Evolutionary conservation across 129 eudicot genomes (phyloP).

Genomic region (Logfia minima): DNA sequence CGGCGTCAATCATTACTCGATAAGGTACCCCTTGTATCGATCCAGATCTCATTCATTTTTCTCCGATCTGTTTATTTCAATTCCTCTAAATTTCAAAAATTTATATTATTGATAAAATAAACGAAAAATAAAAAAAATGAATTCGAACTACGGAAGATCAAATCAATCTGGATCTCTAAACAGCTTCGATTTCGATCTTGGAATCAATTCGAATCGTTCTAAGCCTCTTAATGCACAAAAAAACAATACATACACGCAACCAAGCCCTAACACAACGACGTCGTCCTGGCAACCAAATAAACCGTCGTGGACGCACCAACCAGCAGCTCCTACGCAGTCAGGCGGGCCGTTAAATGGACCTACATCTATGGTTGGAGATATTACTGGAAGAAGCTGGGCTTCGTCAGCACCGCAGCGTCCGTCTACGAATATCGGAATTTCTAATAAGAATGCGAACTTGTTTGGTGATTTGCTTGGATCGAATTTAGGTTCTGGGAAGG

Average conservation of each 20-base stretch:
- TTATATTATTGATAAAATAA: not conserved
- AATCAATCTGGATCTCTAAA: slow-evolving; percentile 51
- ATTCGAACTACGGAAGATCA: slow-evolving; percentile 74
- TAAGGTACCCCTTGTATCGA: slow-evolving; percentile 38
- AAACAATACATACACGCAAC: slow-evolving; percentile 41
- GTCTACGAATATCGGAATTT: slow-evolving; percentile 49
- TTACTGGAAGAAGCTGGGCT: slow-evolving; percentile 77
- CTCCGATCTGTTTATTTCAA: slow-evolving; percentile 22
- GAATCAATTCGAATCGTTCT: slow-evolving; percentile 60
- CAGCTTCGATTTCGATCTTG: slow-evolving; percentile 85
- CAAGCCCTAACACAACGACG: slow-evolving; percentile 45
- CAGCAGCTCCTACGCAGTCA: slow-evolving; percentile 46
- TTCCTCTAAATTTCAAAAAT: not conserved
- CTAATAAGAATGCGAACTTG: slow-evolving; percentile 69
- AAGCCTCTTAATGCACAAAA: slow-evolving; percentile 63
- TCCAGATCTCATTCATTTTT: slow-evolving; percentile 23
- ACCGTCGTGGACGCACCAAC: slow-evolving; percentile 85
- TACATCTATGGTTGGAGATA: slow-evolving; percentile 90
- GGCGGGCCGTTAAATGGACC: slow-evolving; percentile 59
- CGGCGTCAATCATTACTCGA: slow-evolving; percentile 12
- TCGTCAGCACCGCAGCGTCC: slow-evolving; percentile 39
- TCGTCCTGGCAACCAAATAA: slow-evolving; percentile 62
- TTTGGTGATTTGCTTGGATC: slow-evolving; percentile 87
- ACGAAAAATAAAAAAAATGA: slow-evolving; percentile 42
- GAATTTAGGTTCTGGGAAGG: slow-evolving; percentile 59